phyloP scores from a whole-genome alignment of 306 rosid species.

The Prunus kanzakura region DNA sequence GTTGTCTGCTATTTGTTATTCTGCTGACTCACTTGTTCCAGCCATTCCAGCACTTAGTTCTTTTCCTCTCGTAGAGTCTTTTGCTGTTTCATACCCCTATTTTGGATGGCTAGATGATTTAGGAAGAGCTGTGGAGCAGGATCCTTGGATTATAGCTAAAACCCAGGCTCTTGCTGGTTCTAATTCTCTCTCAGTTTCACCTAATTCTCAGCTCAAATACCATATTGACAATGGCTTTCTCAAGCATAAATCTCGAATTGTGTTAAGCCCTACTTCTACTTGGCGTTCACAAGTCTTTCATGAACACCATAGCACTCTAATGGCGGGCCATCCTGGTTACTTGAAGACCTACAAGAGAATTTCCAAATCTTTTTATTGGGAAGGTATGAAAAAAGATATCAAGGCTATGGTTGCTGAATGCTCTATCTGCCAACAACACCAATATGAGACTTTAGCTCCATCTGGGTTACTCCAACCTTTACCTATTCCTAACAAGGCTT shows the following conservation, averaged over 20 bases:
- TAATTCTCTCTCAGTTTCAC: background rate
- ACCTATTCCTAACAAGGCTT: no score
- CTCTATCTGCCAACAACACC: no score
- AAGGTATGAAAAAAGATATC: no score
- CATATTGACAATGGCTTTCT: background rate
- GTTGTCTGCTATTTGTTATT: no score
- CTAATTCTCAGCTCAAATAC: background rate
- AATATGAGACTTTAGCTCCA: no score
- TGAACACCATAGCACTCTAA: background rate
- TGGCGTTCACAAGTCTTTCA: background rate
- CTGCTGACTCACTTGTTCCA: no score
- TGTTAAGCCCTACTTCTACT: background rate
- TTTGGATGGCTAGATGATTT: background rate
- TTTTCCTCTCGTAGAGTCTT: no score
- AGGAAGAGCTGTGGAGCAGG: background rate
- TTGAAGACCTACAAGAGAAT: background rate
- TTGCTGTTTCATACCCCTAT: background rate
- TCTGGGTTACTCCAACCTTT: no score
- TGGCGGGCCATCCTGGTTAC: background rate
- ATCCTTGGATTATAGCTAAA: background rate
- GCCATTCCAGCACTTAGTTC: no score
- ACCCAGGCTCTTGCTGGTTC: background rate
- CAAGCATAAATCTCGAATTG: background rate
- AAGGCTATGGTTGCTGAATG: no score
- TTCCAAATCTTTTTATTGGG: no score